phyloP scores from a whole-genome alignment of 805 yeast species.

The Torulaspora gathmanii region DNA sequence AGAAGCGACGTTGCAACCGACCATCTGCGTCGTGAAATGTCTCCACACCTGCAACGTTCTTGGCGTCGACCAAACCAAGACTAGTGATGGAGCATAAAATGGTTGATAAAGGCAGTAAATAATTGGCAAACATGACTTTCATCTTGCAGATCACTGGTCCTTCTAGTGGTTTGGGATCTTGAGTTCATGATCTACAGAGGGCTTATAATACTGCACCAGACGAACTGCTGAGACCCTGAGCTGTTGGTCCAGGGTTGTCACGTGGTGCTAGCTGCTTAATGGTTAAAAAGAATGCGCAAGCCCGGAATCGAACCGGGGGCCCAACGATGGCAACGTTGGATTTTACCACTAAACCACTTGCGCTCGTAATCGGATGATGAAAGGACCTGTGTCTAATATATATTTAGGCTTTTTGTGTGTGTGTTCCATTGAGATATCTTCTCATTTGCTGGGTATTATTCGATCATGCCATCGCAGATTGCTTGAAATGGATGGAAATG shows the following conservation, averaged over 20 bases:
- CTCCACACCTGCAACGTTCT: slow-evolving; percentile 12
- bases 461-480: no score
- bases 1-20: slow-evolving; percentile 10
- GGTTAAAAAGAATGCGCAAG: slow-evolving; percentile 20
- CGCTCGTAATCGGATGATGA: slow-evolving; percentile 13
- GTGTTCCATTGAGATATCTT: no score
- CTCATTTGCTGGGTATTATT: no score
- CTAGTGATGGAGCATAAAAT: neutral
- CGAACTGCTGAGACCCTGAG: neutral
- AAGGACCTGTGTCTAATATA: no score
- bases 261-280: no score
- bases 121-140: neutral
- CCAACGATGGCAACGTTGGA: slow-evolving; percentile 35
- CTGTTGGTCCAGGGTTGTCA: no score
- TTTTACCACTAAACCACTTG: slow-evolving; percentile 35
- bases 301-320: slow-evolving; percentile 36
- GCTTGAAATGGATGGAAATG: no score
- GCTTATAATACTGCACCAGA: neutral
- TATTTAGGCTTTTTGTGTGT: no score
- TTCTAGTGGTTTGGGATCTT: no score
- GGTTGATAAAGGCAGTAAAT: neutral
- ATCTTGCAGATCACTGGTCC: neutral
- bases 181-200: neutral
- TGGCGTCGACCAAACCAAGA: slow-evolving; percentile 5
- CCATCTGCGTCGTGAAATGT: slow-evolving; percentile 15